phyloP scores from a whole-genome alignment of 2,329 filamentous ascomycete species.

The Sodiomyces alkalinus region DNA sequence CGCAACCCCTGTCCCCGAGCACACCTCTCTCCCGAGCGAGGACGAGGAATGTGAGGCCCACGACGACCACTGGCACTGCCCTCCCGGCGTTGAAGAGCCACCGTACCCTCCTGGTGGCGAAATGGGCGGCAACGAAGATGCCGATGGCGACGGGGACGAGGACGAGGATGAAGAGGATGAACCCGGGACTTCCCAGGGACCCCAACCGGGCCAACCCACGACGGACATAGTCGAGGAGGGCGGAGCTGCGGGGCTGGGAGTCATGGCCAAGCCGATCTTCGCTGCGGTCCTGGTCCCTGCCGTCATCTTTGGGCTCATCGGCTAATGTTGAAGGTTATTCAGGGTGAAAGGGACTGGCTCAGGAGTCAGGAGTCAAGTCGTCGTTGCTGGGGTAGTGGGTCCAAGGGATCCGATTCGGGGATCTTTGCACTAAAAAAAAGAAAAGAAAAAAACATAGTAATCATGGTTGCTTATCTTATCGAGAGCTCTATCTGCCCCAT shows the following conservation, averaged over 20 bases:
- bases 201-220: too few species aligned
- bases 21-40: constrained; percentile 2
- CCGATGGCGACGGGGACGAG: neutral
- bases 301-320: neutral
- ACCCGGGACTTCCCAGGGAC: too few species aligned
- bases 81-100: constrained; percentile 1
- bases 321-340: too few species aligned
- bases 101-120: neutral
- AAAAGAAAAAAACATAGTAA: too few species aligned
- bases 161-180: neutral
- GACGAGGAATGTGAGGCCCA: neutral
- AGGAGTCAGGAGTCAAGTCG: too few species aligned
- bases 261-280: neutral
- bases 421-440: too few species aligned
- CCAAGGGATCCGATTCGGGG: too few species aligned
- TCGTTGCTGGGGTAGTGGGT: too few species aligned
- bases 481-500: too few species aligned
- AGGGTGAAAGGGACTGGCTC: too few species aligned
- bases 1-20: constrained; percentile 6
- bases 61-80: constrained; percentile 5
- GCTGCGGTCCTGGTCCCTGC: neutral
- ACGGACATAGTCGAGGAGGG: neutral
- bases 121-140: neutral
- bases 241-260: neutral
- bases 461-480: too few species aligned